phyloP scores from a whole-genome alignment of 2,329 filamentous ascomycete species.

The Chaetomium strumarium region DNA sequence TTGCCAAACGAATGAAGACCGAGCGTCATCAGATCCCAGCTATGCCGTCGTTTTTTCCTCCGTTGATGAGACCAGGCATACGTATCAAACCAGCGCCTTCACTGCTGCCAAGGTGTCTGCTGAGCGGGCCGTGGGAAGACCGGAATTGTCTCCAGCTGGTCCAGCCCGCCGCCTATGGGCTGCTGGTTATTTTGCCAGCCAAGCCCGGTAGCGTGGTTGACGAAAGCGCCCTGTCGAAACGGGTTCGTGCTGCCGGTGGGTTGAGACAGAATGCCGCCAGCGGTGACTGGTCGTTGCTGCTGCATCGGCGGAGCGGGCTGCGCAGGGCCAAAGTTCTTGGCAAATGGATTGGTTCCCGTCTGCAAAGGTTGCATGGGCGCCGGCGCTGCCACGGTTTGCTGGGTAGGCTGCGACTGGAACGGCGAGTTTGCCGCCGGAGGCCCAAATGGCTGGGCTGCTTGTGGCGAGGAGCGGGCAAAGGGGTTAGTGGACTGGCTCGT shows the following conservation, averaged over 20 bases:
- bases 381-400: slow-evolving; percentile 29
- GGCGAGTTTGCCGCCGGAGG: slow-evolving; percentile 34
- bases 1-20: slow-evolving; percentile 14
- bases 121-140: slow-evolving; percentile 78
- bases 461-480: slow-evolving; percentile 65
- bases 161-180: slow-evolving; percentile 73
- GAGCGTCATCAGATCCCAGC: neutral
- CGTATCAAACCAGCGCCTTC: slow-evolving; percentile 8
- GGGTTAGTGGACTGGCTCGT: slow-evolving; percentile 71
- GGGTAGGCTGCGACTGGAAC: slow-evolving; percentile 39
- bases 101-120: slow-evolving; percentile 57
- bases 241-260: slow-evolving; percentile 89
- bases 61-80: neutral
- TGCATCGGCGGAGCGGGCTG: slow-evolving; percentile 35
- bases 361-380: slow-evolving; percentile 42
- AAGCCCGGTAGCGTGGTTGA: slow-evolving; percentile 80
- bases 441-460: slow-evolving; percentile 35
- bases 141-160: slow-evolving; percentile 71
- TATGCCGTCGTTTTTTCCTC: neutral
- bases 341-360: slow-evolving; percentile 57
- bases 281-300: slow-evolving; percentile 41
- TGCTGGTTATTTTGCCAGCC: slow-evolving; percentile 80
- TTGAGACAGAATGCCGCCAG: slow-evolving; percentile 57
- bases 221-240: slow-evolving; percentile 84
- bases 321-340: slow-evolving; percentile 38